Evolutionary conservation across 1,284 basidiomycete genomes (phyloP).

Genomic region (Pterula multifida): DNA sequence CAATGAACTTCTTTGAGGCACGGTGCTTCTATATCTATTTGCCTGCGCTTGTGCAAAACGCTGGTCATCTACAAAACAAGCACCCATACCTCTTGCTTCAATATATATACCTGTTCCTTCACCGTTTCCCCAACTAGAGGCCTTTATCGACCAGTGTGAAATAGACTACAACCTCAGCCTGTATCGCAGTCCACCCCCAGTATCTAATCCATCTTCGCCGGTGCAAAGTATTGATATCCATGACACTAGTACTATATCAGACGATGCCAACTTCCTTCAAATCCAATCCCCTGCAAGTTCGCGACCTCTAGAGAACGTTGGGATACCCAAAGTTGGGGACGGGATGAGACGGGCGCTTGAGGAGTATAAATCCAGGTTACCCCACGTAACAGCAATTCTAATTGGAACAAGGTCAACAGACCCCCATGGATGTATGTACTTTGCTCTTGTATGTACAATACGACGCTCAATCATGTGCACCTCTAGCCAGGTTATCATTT

Average conservation of each 20-base stretch:
- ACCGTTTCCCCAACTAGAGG: constrained; percentile 78
- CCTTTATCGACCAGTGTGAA: constrained; percentile 64
- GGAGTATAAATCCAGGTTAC: constrained; percentile 58
- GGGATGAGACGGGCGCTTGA: constrained; percentile 78
- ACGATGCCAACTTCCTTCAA: no score
- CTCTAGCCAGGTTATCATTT: constrained; percentile 50
- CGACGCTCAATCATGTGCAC: constrained; percentile 5
- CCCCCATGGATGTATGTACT: constrained; percentile 78
- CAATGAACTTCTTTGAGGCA: constrained; percentile 41
- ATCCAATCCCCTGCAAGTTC: no score
- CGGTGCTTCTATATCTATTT: constrained; percentile 86
- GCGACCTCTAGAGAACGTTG: no score
- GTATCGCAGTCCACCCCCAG: constrained; percentile 40
- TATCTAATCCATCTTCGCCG: constrained; percentile 14
- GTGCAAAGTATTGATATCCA: no score
- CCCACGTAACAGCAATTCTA: constrained; percentile 68
- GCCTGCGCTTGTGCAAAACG: constrained; percentile 54
- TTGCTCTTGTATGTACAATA: background rate
- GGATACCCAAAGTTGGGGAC: constrained; percentile 21
- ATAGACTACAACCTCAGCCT: constrained; percentile 72
- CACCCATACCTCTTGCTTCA: constrained; percentile 71
- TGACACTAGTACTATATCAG: no score
- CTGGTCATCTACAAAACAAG: constrained; percentile 19
- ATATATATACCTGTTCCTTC: constrained; percentile 70
- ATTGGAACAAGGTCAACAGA: constrained; percentile 84